Evolutionary conservation across 2,329 filamentous ascomycete species (phyloP).

Genomic region (Paecilomyces sp.): DNA sequence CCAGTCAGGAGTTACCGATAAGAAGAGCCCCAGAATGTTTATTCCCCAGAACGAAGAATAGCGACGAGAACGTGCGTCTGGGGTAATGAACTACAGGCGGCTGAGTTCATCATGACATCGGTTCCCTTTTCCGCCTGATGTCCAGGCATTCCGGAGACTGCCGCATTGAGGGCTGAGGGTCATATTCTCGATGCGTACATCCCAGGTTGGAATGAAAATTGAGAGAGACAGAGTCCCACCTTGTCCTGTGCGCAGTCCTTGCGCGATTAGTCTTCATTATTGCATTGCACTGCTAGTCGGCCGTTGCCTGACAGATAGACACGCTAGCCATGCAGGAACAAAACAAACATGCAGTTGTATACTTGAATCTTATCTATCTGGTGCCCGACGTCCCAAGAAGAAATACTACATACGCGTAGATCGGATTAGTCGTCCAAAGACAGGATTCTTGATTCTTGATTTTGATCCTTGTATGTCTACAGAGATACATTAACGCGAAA

Average conservation of each 20-base stretch:
- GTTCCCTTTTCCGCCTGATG: not conserved
- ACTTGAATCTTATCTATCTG: not conserved
- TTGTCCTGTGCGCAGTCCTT: not conserved
- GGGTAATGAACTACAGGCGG: not conserved
- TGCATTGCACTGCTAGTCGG: not conserved
- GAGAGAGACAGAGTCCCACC: not conserved
- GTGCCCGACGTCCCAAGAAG: too few relatives aligned
- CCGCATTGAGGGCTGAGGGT: not conserved
- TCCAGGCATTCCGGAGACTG: not conserved
- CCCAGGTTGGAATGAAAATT: not conserved
- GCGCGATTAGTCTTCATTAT: not conserved
- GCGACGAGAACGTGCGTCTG: not conserved
- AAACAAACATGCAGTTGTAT: not conserved
- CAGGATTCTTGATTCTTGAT: too few relatives aligned
- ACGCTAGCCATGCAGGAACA: not conserved
- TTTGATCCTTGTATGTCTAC: too few relatives aligned
- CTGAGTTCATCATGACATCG: not conserved
- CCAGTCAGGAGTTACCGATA: not conserved
- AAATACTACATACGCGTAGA: too few relatives aligned
- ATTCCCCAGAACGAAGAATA: not conserved
- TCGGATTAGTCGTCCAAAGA: too few relatives aligned
- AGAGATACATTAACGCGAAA: too few relatives aligned
- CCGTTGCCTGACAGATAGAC: not conserved
- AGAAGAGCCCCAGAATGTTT: not conserved
- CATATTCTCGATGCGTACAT: not conserved